These are phyloP conservation scores for Xylaria sp. DNA, from an alignment of 2,329 filamentous ascomycete genomes.

Conservation along the genomic window DNA sequence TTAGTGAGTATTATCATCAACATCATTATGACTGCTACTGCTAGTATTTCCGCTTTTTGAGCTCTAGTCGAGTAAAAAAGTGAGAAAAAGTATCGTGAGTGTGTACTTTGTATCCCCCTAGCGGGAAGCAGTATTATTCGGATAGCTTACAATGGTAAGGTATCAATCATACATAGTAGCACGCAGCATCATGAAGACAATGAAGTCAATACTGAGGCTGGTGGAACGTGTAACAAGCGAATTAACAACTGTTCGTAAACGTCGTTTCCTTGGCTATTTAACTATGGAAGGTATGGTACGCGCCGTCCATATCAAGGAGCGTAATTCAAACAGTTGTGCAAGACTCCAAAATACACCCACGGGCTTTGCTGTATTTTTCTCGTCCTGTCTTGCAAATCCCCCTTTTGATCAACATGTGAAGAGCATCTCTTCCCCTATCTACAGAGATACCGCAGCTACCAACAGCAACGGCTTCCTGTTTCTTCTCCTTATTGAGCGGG, in stretches of 20 bases:
- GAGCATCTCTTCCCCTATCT: not conserved
- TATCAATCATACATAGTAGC: not conserved
- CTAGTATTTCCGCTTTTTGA: not conserved
- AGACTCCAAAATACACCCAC: constrained; percentile 6
- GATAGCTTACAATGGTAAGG: not conserved
- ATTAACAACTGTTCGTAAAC: not conserved
- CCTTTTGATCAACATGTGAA: constrained; percentile 19
- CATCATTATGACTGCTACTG: not conserved
- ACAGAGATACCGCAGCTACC: not conserved
- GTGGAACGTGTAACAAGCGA: not conserved
- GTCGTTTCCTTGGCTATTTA: not conserved
- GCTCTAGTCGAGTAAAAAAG: not conserved
- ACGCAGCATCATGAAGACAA: not conserved
- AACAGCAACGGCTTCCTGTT: constrained; percentile 10
- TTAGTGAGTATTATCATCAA: not conserved
- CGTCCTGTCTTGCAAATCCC: constrained; percentile 12
- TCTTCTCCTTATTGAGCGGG: not conserved
- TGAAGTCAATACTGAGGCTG: not conserved
- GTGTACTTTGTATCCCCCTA: not conserved
- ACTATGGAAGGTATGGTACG: constrained; percentile 4
- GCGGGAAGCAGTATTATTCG: not conserved
- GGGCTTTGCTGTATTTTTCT: constrained; percentile 17
- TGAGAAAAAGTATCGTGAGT: not conserved
- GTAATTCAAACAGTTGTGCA: constrained; percentile 6
- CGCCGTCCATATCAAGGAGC: not conserved